phyloP scores from a whole-genome alignment of 108 stramenopile species.

The Nitzschia palea region DNA sequence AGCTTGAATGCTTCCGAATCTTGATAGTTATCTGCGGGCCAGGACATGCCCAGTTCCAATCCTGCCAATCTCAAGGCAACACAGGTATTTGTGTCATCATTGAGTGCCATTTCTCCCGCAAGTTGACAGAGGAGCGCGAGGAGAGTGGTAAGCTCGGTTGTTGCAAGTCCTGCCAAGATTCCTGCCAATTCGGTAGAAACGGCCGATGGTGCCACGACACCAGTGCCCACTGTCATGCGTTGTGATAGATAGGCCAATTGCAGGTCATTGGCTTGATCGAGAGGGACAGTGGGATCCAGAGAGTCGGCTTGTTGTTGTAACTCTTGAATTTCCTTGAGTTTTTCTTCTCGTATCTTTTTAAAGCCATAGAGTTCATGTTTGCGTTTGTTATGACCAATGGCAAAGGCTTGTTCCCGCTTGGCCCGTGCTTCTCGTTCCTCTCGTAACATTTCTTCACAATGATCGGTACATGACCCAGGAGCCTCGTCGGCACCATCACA shows the following conservation, averaged over 20 bases:
- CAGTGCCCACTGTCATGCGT: background rate
- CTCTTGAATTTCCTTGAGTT: constrained; percentile 16
- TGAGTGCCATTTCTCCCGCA: constrained; percentile 57
- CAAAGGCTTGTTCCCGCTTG: constrained; percentile 34
- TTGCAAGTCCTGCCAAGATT: constrained; percentile 18
- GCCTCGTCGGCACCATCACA: constrained; percentile 77
- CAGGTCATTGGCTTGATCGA: constrained; percentile 6
- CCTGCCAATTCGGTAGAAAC: background rate
- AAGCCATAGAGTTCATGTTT: constrained; percentile 39
- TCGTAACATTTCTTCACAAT: constrained; percentile 57
- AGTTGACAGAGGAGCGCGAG: constrained; percentile 66
- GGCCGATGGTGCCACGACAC: background rate
- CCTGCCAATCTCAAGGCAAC: constrained; percentile 59
- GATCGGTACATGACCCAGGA: constrained; percentile 43
- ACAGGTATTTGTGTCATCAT: constrained; percentile 41
- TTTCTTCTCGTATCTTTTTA: constrained; percentile 21
- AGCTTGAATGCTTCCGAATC: background rate
- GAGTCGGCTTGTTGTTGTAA: constrained; percentile 11
- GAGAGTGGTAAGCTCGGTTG: constrained; percentile 38
- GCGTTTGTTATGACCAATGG: constrained; percentile 44
- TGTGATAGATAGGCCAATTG: background rate
- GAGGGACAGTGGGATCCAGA: background rate
- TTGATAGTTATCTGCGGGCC: constrained; percentile 25
- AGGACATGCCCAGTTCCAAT: constrained; percentile 45
- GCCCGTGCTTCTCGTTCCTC: constrained; percentile 41